Percentiles rank a stretch among this genome's conserved stretches.
Conservation (phyloP, 805 yeast species). For the Yarrowia sp. region DNA sequence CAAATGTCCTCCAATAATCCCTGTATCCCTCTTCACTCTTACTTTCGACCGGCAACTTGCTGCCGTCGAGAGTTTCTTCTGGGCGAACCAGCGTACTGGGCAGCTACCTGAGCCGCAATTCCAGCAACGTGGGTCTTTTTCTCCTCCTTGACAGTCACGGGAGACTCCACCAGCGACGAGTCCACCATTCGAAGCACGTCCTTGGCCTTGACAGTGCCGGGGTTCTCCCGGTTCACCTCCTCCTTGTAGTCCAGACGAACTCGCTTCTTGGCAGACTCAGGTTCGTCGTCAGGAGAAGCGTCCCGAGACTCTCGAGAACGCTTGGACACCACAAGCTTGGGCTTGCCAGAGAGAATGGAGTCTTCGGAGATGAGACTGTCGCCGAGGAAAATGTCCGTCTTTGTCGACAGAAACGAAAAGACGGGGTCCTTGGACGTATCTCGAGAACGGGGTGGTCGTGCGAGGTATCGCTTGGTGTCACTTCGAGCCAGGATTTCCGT, state of each 20-base stretch:
- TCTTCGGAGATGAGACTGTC: conserved; percentile 27
- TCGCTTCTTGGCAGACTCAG: conserved; percentile 30
- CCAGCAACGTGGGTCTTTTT: neutral
- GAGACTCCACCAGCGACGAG: conserved; percentile 39
- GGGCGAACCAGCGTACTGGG: conserved; percentile 19
- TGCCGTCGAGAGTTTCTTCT: neutral
- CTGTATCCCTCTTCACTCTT: too few species aligned
- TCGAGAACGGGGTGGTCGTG: conserved; percentile 24
- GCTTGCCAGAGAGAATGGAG: conserved; percentile 10
- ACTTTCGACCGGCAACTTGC: neutral
- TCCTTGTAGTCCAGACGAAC: conserved; percentile 29
- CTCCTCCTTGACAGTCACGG: conserved; percentile 29
- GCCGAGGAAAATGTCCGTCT: conserved; percentile 18
- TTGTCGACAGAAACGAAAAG: neutral
- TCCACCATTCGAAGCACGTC: conserved; percentile 40
- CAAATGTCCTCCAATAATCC: neutral
- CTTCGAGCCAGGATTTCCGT: conserved; percentile 22
- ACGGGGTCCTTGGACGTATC: conserved; percentile 19
- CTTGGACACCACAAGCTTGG: conserved; percentile 18
- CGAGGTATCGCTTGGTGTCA: conserved; percentile 26
- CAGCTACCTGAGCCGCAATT: neutral
- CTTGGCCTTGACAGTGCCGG: conserved; percentile 35
- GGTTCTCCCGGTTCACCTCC: conserved; percentile 31
- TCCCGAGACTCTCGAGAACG: conserved; percentile 29
- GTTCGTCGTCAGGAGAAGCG: conserved; percentile 26